These are phyloP conservation scores for Arthrinium phaeospermum DNA, from an alignment of 2,329 filamentous ascomycete species.

Conservation along the genomic window DNA sequence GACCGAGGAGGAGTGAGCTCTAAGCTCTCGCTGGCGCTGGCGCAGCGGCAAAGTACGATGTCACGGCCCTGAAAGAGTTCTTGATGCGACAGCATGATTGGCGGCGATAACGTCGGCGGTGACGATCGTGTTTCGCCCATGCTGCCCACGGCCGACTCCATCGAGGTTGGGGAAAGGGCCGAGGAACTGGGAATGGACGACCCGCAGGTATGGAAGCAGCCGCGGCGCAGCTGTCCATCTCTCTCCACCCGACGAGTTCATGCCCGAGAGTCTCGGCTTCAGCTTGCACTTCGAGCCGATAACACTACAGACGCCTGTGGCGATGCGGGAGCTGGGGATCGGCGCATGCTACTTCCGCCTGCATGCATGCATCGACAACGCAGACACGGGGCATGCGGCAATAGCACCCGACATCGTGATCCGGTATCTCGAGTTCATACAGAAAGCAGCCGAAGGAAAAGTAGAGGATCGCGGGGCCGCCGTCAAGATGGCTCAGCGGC, in stretches of 20 bases:
- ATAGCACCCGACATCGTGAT: neutral
- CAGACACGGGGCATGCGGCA: neutral
- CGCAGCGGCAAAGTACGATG: neutral
- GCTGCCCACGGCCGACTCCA: neutral
- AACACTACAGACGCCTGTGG: slow-evolving; percentile 17
- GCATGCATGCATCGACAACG: neutral
- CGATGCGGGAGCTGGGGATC: neutral
- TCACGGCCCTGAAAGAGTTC: neutral
- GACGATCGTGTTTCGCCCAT: neutral
- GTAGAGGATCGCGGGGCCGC: neutral
- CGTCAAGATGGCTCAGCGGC: neutral
- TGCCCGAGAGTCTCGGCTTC: slow-evolving; percentile 57
- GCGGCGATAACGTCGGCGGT: neutral
- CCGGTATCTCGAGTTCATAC: neutral
- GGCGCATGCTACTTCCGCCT: neutral
- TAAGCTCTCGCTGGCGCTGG: no score
- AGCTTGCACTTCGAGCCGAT: slow-evolving; percentile 55
- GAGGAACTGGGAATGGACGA: neutral
- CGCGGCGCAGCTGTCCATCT: slow-evolving; percentile 50
- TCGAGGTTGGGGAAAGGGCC: neutral
- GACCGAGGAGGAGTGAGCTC: no score
- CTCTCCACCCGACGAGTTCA: slow-evolving; percentile 54
- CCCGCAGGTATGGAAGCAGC: slow-evolving; percentile 46
- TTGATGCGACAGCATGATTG: neutral
- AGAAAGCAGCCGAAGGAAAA: neutral